These are phyloP conservation scores for Colletotrichum noveboracense DNA, from an alignment of 2,329 filamentous ascomycete species.

Conservation along the genomic window DNA sequence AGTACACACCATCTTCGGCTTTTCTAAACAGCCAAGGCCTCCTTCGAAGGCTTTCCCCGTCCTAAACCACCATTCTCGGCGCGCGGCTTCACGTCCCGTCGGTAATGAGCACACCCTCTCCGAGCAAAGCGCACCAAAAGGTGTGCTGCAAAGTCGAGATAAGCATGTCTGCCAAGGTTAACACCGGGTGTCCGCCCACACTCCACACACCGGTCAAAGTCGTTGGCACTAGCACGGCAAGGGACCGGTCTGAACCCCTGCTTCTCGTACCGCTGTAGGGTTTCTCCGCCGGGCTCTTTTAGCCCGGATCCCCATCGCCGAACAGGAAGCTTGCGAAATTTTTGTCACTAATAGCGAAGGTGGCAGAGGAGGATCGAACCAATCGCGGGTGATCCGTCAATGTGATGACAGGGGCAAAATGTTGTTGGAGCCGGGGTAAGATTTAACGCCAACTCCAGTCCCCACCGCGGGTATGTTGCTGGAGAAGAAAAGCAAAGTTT, in stretches of 20 bases:
- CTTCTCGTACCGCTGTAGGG: background rate
- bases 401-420: background rate
- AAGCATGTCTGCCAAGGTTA: background rate
- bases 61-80: background rate
- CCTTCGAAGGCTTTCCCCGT: background rate
- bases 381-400: background rate
- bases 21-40: background rate
- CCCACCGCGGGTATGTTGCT: background rate
- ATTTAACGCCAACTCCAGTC: background rate
- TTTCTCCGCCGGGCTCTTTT: background rate
- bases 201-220: background rate
- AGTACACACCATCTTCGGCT: background rate
- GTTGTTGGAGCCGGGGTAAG: background rate
- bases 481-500: background rate
- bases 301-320: background rate
- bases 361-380: background rate
- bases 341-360: background rate
- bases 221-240: background rate
- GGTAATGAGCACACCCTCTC: background rate
- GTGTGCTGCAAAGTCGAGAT: background rate
- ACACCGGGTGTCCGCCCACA: background rate
- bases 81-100: background rate
- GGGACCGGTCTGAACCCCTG: background rate
- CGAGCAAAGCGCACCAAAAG: background rate
- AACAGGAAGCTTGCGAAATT: background rate